Evolutionary conservation across 257 asterid species (phyloP).

Genomic region (Oldenlandia corymbosa): DNA sequence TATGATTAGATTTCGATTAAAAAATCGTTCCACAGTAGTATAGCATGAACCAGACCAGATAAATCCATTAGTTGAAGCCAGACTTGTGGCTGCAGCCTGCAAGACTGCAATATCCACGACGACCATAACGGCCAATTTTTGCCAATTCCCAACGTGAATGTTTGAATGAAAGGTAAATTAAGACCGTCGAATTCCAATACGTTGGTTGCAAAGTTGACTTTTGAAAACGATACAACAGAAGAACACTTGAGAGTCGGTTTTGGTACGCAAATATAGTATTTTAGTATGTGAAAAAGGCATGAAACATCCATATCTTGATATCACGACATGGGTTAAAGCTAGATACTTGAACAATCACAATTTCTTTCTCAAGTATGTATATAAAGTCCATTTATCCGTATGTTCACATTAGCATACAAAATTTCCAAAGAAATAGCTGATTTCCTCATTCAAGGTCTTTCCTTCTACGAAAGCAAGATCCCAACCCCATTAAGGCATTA

Average conservation of each 20-base stretch:
- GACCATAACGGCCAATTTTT: neutral
- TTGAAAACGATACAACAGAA: neutral
- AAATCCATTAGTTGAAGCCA: no score
- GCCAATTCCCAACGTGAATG: neutral
- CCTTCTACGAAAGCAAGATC: neutral
- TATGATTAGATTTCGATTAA: no score
- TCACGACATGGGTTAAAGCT: neutral
- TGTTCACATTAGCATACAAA: neutral
- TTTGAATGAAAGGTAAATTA: no score
- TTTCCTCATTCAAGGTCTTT: neutral
- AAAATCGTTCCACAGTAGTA: no score
- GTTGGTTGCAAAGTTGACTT: neutral
- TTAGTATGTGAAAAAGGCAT: neutral
- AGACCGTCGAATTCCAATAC: no score
- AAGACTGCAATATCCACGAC: neutral
- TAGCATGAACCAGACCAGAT: no score
- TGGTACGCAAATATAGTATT: no score
- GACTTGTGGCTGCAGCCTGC: no score
- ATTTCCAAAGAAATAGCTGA: neutral
- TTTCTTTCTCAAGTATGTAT: slow-evolving; percentile 32
- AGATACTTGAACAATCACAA: slow-evolving; percentile 24
- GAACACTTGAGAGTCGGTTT: no score
- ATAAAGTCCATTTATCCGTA: neutral
- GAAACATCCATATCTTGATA: neutral
- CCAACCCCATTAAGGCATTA: neutral